Conservation (phyloP, 345 rosid genomes). For the Turritis glabra region DNA sequence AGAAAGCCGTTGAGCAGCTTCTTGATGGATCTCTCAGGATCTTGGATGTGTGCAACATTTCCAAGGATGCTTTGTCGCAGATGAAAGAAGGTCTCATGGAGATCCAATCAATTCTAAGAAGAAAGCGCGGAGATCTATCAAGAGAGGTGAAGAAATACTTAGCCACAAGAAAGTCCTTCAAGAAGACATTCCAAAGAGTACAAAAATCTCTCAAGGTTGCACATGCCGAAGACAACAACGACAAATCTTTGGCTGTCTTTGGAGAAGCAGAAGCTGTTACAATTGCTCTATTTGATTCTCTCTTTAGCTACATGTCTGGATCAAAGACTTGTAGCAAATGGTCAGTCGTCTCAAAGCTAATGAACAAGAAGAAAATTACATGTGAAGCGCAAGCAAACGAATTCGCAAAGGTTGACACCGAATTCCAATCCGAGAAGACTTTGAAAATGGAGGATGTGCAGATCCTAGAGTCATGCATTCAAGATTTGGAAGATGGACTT, state of each 20-base stretch:
- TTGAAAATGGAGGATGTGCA: constrained; percentile 29
- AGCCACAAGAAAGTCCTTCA: constrained; percentile 14
- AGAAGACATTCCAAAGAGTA: constrained; percentile 20
- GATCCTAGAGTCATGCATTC: constrained; percentile 42
- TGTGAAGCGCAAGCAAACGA: background rate
- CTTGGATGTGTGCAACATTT: constrained; percentile 37
- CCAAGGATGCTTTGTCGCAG: constrained; percentile 43
- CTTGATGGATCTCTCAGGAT: constrained; percentile 44
- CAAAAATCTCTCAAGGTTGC: background rate
- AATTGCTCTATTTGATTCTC: constrained; percentile 22
- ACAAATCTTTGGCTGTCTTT: constrained; percentile 10
- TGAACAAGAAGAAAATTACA: background rate
- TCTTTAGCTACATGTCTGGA: constrained; percentile 27
- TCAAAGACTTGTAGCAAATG: constrained; percentile 19
- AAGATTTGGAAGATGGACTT: constrained; percentile 43
- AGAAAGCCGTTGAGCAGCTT: constrained; percentile 28
- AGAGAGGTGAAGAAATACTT: constrained; percentile 31
- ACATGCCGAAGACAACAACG: background rate
- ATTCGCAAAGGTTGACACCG: constrained; percentile 29
- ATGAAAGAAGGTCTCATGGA: constrained; percentile 36
- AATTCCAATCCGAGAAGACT: constrained; percentile 5
- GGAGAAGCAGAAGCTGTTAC: constrained; percentile 36
- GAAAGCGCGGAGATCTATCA: constrained; percentile 11
- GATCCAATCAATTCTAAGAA: constrained; percentile 31
- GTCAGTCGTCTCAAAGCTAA: constrained; percentile 12